Conservation (phyloP, 2,329 filamentous ascomycete species). For the Penicillium expansum region DNA sequence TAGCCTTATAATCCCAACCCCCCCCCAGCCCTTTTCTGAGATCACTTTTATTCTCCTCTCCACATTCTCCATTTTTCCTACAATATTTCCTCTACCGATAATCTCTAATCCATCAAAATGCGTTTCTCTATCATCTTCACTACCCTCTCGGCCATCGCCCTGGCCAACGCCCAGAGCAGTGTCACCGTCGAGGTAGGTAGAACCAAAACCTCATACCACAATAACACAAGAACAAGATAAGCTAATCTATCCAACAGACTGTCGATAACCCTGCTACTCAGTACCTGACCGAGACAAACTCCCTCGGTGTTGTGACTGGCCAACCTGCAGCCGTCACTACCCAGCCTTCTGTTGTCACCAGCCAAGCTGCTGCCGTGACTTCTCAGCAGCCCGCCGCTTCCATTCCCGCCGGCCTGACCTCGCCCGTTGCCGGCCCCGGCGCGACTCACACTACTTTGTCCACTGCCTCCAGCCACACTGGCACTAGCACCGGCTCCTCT, state of each 20-base stretch:
- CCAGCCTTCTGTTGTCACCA: constrained; percentile 33
- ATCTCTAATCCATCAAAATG: constrained; percentile 40
- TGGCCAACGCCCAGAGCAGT: constrained; percentile 43
- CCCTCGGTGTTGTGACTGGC: constrained; percentile 50
- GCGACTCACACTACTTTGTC: constrained; percentile 24
- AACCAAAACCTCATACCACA: background rate
- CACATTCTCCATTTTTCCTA: constrained; percentile 4
- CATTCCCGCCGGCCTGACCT: constrained; percentile 43
- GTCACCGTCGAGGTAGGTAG: constrained; percentile 22
- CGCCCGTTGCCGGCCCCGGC: constrained; percentile 28
- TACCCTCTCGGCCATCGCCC: constrained; percentile 45
- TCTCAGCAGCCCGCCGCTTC: constrained; percentile 40
- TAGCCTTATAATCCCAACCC: constrained; percentile 1
- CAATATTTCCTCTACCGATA: constrained; percentile 3
- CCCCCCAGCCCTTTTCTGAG: background rate
- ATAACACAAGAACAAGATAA: background rate
- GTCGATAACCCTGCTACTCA: constrained; percentile 42
- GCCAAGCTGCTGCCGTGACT: constrained; percentile 29
- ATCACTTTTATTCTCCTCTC: constrained; percentile 2
- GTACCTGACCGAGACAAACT: constrained; percentile 50
- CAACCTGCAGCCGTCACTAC: constrained; percentile 40
- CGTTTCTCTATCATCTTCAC: constrained; percentile 46
- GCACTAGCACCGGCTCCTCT: constrained; percentile 17
- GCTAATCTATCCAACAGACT: constrained; percentile 27
- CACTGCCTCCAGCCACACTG: constrained; percentile 18